Evolutionary conservation across 768 basidiomycete genomes (phyloP).

Genomic region (Mycena rebaudengoi): DNA sequence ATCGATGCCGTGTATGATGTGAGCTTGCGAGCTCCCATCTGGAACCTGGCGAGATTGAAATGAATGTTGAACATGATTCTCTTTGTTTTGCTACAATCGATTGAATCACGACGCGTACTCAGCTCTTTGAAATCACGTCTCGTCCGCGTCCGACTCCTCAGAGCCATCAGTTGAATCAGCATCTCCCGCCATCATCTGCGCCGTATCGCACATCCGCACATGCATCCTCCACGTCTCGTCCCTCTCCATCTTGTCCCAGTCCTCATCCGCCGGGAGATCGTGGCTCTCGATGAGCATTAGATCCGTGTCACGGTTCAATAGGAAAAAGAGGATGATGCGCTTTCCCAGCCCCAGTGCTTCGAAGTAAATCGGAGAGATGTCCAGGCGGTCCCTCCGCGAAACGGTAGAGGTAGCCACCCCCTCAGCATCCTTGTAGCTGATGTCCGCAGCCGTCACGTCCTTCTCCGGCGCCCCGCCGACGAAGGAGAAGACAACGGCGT

Average conservation of each 20-base stretch:
- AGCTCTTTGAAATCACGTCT: too few species aligned
- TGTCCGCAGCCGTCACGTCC: constrained; percentile 3
- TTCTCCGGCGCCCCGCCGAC: constrained; percentile 7
- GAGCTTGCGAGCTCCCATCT: too few species aligned
- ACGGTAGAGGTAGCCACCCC: not conserved
- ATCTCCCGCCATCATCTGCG: too few species aligned
- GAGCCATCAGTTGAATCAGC: too few species aligned
- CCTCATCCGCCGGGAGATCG: constrained; percentile 9
- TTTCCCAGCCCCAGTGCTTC: not conserved
- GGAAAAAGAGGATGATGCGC: constrained; percentile 13
- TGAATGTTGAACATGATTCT: too few species aligned
- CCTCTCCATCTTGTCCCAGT: constrained; percentile 13
- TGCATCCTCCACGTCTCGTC: constrained; percentile 25
- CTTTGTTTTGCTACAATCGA: too few species aligned
- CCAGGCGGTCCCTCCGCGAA: not conserved
- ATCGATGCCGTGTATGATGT: too few species aligned
- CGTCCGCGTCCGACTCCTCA: too few species aligned
- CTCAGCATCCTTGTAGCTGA: constrained; percentile 16
- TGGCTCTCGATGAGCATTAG: constrained; percentile 4
- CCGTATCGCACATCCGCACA: constrained; percentile 10
- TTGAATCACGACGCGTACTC: too few species aligned
- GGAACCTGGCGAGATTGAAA: too few species aligned
- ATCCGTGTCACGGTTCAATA: not conserved
- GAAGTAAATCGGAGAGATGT: not conserved
- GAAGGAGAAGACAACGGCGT: constrained; percentile 12